Evolutionary conservation across 2,329 filamentous ascomycete genomes (phyloP).

Genomic region (Fonsecaea pugnacius): DNA sequence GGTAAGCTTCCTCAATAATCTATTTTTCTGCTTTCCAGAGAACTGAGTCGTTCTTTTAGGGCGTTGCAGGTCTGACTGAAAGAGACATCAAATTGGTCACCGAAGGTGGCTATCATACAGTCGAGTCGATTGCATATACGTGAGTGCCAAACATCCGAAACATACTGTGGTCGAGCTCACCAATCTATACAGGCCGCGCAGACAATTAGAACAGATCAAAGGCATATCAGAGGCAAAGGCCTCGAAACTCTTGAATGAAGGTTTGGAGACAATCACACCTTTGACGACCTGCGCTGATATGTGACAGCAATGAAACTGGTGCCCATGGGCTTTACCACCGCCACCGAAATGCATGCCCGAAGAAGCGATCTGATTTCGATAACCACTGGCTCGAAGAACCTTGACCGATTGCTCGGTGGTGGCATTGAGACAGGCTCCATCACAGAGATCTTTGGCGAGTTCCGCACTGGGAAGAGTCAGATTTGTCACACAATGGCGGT

Average conservation of each 20-base stretch:
- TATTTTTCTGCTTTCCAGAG: conserved; percentile 6
- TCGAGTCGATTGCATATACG: conserved; percentile 95
- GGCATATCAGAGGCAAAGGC: conserved; percentile 98
- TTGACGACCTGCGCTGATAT: conserved; percentile 24
- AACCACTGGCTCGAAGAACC: conserved; percentile 94
- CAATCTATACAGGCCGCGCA: conserved; percentile 58
- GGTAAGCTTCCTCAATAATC: conserved; percentile 57
- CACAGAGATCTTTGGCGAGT: conserved; percentile 97
- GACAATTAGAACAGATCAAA: conserved; percentile 90
- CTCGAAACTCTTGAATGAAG: conserved; percentile 85
- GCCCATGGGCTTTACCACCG: conserved; percentile 98
- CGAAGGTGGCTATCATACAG: conserved; percentile 91
- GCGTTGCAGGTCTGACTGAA: conserved; percentile 85
- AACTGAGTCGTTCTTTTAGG: conserved; percentile 59
- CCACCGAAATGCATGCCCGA: conserved; percentile 97
- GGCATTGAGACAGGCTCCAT: conserved; percentile 97
- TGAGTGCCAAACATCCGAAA: conserved; percentile 47
- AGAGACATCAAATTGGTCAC: conserved; percentile 91
- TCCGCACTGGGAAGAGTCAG: conserved; percentile 96
- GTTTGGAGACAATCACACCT: conserved; percentile 53
- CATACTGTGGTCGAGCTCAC: not conserved
- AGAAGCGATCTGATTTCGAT: conserved; percentile 97
- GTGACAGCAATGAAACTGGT: conserved; percentile 84
- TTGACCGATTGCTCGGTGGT: conserved; percentile 91
- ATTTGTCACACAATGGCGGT: conserved; percentile 98